Conservation (phyloP, 2,329 filamentous ascomycete genomes). For the Colletotrichum endophyticum region DNA sequence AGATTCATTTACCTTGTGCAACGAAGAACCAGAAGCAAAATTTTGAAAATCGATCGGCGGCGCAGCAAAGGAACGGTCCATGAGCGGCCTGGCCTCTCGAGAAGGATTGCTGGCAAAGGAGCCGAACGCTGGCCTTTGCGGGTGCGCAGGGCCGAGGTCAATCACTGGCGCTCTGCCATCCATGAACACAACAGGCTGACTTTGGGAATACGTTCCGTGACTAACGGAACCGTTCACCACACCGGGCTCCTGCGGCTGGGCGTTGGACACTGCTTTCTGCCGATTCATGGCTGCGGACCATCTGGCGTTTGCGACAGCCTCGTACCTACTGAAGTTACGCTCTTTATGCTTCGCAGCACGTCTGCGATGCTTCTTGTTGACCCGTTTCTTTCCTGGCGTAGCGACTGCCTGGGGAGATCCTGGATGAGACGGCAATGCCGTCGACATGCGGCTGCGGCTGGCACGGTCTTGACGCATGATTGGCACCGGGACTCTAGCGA, state of each 20-base stretch:
- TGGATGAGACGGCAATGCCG: not conserved
- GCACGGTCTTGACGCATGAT: not conserved
- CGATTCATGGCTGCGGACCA: conserved; percentile 9
- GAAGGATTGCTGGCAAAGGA: conserved; percentile 3
- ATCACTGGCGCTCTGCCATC: not conserved
- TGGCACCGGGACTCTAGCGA: not conserved
- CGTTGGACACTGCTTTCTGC: not conserved
- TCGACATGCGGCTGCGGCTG: conserved; percentile 6
- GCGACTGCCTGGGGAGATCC: not conserved
- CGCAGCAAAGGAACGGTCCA: not conserved
- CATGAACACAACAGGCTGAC: not conserved
- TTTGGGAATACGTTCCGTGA: conserved; percentile 11
- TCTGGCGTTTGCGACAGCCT: conserved; percentile 17
- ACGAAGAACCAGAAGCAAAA: not conserved
- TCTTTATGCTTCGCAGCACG: not conserved
- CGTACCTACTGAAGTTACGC: conserved; percentile 20
- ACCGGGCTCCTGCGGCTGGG: not conserved
- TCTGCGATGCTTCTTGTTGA: conserved; percentile 8
- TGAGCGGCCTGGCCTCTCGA: conserved; percentile 25
- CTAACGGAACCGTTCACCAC: conserved; percentile 6
- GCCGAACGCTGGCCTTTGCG: not conserved
- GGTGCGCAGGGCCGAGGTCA: conserved; percentile 22
- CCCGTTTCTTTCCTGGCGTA: not conserved
- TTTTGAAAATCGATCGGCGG: conserved; percentile 7
- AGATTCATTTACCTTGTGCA: conserved; percentile 30